phyloP scores from a whole-genome alignment of 129 eudicot genomes.

The Lonicera japonica region DNA sequence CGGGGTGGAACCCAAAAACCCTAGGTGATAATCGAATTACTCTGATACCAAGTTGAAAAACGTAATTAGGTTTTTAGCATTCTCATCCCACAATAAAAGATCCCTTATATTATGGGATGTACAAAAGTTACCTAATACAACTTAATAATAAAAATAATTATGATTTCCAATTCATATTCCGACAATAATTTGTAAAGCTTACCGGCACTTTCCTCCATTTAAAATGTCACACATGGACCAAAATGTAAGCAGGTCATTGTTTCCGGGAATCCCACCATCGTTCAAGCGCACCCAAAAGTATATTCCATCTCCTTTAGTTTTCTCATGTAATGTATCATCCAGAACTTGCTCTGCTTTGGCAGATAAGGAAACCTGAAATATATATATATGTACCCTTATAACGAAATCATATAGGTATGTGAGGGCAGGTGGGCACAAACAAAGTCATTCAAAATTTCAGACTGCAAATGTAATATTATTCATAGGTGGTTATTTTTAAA shows the following conservation, averaged over 20 bases:
- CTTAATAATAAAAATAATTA: too few relatives aligned
- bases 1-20: too few relatives aligned
- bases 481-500: background rate
- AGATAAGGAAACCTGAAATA: slow-evolving; percentile 72
- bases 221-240: slow-evolving; percentile 95
- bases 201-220: slow-evolving; percentile 97
- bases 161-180: too few relatives aligned
- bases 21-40: too few relatives aligned
- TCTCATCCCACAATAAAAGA: too few relatives aligned
- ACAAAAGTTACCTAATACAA: too few relatives aligned
- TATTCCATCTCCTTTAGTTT: slow-evolving; percentile 64
- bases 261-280: slow-evolving; percentile 50
- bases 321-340: slow-evolving; percentile 53
- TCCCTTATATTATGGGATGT: too few relatives aligned
- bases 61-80: too few relatives aligned
- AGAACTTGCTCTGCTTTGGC: slow-evolving; percentile 67
- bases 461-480: background rate
- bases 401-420: background rate
- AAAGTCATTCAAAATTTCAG: background rate
- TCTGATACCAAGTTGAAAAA: too few relatives aligned
- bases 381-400: too few relatives aligned
- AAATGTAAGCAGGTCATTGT: slow-evolving; percentile 49
- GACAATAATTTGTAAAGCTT: slow-evolving; percentile 6
- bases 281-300: slow-evolving; percentile 82
- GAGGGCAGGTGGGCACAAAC: too few relatives aligned